Base-by-base conservation (phyloP, 768 basidiomycete genomes). In the Pleurotus tuber-regium region DNA sequence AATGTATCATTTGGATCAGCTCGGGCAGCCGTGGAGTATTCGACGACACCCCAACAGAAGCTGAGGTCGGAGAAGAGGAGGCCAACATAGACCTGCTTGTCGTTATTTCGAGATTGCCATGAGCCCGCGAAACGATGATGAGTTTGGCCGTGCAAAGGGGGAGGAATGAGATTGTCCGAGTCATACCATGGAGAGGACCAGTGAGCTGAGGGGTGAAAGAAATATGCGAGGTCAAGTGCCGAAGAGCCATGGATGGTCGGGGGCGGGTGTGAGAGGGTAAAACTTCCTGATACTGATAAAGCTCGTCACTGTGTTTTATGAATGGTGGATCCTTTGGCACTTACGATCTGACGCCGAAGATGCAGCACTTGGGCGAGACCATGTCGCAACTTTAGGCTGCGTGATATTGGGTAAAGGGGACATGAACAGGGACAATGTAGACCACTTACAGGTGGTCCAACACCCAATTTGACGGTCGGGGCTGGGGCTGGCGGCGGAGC, bases 61-160 rank as follows among this genome's bases (percentile, higher is more conserved):
- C 75, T 77, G 48, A 80, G 70, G 55, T 82, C 79, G 4, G 69
- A 63, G 63, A 79, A 80, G 39, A 78, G 57, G 6, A 72, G 64
- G 6, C 73, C 73, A 35, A 69, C 66, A 40, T 58, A 60, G 16
- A 69, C 54, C 0, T 69, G 71, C 56, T 67, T 65, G 24, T 55
- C 61, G 2, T 52, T 53, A 8, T 69, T 70, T 6, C 55, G 54
- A 4, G 59, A 61, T 54, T 60, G 51, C 60, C 66, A 70, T 19
- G 67, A 58, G 40, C 60, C 64, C 10, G 62, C 52, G 42, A 59
- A 65, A 21, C 58, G 50, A 31, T 69, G 63, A 25, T 68, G 47
- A 8, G 36, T 59, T 31, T 58, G 60, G 43, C 61, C 63, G 14
- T 58, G 51, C 8, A 69, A 43, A 6, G 63, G 61, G 1, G 76